Base-by-base conservation (phyloP, 345 rosid genomes). In the Eucalyptus dawsonii region DNA sequence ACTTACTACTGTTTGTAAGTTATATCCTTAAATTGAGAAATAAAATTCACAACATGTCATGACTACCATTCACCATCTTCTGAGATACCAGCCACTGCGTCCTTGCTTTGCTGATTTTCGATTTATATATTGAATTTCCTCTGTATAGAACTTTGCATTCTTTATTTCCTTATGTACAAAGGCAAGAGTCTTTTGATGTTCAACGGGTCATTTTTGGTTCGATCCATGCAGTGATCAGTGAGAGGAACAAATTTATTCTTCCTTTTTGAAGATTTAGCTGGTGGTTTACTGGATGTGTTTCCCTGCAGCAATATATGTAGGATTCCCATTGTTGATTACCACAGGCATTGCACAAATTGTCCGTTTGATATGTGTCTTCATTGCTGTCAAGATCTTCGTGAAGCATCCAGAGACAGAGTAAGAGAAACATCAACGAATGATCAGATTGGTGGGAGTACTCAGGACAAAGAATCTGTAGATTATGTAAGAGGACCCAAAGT, bases 341-440 rank as follows among this genome's bases (percentile, higher is more conserved):
- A 98, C 92, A 94, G 99, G 86, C 99, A 95, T 90, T 98, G 99
- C 91, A 86, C 96, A 47, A 93, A 93, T 89, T 98, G 99, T 92
- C 91, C 93, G 9, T 96, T 94, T 92, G 99, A 98, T 94, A 91
- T 97, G 62, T 98, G 99, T 93, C 92, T 98, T 86, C 93, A 92
- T 93, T 98, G 99, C 94, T 95, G 99, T 95, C 98, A 94, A 92
- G 98, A 98, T 93, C 97, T 98, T 87, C 95, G 98, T 40, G 94
- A 87, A 89, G 97, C 94, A 90, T 93, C 95, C 76, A 89, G 88
- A 31, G 89, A 69, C 69, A 90, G 54, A 87, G 91, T 69, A 89
- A 62, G 85, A 92, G 90, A 89, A 89, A 92, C 88, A 56, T 53
- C 86, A 69, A 56, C 19, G 15, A 92, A 89, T 90, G 89, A 90